Evolutionary conservation across 129 eudicot species (phyloP).

Genomic region (Heracleum sosnowskyi): DNA sequence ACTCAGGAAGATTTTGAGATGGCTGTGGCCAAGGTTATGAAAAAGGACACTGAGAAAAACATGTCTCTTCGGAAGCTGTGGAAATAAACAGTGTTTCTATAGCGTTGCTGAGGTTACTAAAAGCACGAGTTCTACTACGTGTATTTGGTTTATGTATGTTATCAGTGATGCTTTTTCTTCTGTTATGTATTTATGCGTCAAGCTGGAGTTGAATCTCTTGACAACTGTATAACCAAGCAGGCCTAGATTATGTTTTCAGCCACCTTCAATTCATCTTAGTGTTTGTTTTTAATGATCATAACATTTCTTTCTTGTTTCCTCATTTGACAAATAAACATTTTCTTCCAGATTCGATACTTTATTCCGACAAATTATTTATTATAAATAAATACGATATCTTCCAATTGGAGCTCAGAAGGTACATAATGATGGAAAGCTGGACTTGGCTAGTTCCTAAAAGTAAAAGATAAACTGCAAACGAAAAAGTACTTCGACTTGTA

Average conservation of each 20-base stretch:
- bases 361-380: background rate
- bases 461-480: background rate
- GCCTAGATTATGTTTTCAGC: background rate
- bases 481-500: background rate
- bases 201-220: background rate
- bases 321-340: background rate
- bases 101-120: background rate
- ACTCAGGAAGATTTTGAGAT: conserved; percentile 94
- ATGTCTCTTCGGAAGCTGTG: conserved; percentile 87
- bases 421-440: background rate
- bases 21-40: conserved; percentile 97
- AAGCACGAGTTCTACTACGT: background rate
- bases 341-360: background rate
- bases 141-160: background rate
- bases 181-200: background rate
- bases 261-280: background rate
- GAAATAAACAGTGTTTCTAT: conserved; percentile 37
- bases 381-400: background rate
- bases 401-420: background rate
- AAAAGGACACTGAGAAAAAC: conserved; percentile 82
- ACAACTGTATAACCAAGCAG: background rate
- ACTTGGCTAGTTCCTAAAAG: background rate
- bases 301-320: background rate
- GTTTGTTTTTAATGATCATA: background rate
- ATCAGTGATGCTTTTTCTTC: background rate